Percentiles rank a stretch among this genome's conserved stretches.
phyloP scores from a whole-genome alignment of 2,329 filamentous ascomycete genomes.

The Pyricularia sp. region DNA sequence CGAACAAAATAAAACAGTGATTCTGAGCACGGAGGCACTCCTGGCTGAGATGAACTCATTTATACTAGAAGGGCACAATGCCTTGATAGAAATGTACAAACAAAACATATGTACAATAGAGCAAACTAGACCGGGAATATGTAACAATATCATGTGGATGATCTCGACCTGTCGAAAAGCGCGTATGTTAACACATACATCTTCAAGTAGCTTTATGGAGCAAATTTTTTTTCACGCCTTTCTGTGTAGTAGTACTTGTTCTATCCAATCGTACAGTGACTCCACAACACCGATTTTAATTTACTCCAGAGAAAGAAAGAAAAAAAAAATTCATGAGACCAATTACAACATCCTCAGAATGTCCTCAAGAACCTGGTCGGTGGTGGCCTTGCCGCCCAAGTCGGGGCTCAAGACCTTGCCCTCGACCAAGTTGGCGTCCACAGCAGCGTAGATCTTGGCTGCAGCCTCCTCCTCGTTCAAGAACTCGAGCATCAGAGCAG shows the following conservation, averaged over 20 bases:
- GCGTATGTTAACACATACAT: not conserved
- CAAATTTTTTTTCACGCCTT: not conserved
- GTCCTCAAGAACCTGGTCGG: conserved; percentile 76
- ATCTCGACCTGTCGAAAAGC: not conserved
- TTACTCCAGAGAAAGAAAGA: not conserved
- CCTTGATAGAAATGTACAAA: not conserved
- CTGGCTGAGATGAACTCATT: not conserved
- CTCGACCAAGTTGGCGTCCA: conserved; percentile 80
- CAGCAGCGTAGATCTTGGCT: conserved; percentile 78
- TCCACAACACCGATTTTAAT: not conserved
- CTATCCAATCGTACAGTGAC: not conserved
- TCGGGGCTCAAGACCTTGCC: conserved; percentile 76
- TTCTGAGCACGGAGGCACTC: not conserved
- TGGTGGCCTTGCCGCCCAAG: conserved; percentile 75
- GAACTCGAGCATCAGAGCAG: conserved; percentile 94
- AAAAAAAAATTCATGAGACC: not conserved
- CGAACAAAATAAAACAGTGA: conserved; percentile 30
- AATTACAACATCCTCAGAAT: conserved; percentile 66
- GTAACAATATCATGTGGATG: not conserved
- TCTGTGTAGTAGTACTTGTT: not conserved
- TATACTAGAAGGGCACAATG: not conserved
- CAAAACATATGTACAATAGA: conserved; percentile 3
- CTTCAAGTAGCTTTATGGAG: not conserved
- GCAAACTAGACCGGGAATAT: not conserved
- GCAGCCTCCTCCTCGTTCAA: conserved; percentile 77